Evolutionary conservation across 1,139 yeast species (phyloP).

Genomic region (Kodamaea alishanica): DNA sequence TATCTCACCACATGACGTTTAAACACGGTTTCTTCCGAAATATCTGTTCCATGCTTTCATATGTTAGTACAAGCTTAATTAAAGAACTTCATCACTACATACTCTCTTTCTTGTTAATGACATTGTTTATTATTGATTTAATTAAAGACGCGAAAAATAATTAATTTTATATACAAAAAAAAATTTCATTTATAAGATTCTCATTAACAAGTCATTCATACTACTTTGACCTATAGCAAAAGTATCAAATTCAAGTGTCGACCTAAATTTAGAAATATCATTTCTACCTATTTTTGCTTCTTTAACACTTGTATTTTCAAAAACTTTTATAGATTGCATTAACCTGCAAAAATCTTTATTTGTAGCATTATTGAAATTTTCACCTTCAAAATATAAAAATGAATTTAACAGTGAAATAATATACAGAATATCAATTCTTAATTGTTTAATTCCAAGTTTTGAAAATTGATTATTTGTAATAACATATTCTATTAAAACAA

Average conservation of each 20-base stretch:
- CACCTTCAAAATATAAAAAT: slow-evolving; percentile 17
- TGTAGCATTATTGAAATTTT: slow-evolving; percentile 22
- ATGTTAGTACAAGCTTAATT: background rate
- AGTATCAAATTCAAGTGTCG: slow-evolving; percentile 22
- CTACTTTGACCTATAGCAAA: slow-evolving; percentile 33
- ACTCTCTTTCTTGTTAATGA: slow-evolving; percentile 40
- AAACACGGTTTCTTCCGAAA: slow-evolving; percentile 5
- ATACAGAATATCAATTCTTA: slow-evolving; percentile 50
- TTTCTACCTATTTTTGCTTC: slow-evolving; percentile 19
- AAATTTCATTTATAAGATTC: slow-evolving; percentile 20
- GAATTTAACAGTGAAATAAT: slow-evolving; percentile 37
- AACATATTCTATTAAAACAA: slow-evolving; percentile 53
- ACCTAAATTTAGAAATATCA: slow-evolving; percentile 20
- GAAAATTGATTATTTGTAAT: slow-evolving; percentile 64
- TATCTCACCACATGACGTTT: slow-evolving; percentile 22
- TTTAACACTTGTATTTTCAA: slow-evolving; percentile 25
- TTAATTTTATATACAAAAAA: slow-evolving; percentile 1
- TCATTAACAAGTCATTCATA: slow-evolving; percentile 27
- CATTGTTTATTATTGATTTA: slow-evolving; percentile 18
- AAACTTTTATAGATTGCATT: slow-evolving; percentile 39
- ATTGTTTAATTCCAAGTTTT: slow-evolving; percentile 51
- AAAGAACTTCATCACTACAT: slow-evolving; percentile 17
- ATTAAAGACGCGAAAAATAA: background rate
- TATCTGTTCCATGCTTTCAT: slow-evolving; percentile 1
- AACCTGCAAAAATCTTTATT: slow-evolving; percentile 29